These are phyloP conservation scores for Aspergillus chevalieri DNA, from an alignment of 2,329 filamentous ascomycete species.

Conservation along the genomic window DNA sequence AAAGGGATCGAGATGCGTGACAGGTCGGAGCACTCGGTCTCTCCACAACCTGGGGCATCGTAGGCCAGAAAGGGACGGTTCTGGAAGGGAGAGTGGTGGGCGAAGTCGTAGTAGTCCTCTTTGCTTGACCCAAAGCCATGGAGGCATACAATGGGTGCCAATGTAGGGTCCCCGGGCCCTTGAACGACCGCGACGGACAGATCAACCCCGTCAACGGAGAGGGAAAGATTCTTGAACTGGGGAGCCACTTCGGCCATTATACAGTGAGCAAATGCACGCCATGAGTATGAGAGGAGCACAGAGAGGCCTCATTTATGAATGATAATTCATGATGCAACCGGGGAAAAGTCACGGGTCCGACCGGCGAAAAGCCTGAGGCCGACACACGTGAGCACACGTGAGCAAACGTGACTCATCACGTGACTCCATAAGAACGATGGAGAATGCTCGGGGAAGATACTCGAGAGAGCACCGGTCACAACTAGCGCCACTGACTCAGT, in stretches of 20 bases:
- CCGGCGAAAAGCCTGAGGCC: background rate
- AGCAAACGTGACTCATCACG: background rate
- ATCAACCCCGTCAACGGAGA: slow-evolving; percentile 14
- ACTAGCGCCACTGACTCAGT: too few relatives aligned
- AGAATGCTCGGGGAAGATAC: too few relatives aligned
- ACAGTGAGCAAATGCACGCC: too few relatives aligned
- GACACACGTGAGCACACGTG: background rate
- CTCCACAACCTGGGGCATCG: slow-evolving; percentile 20
- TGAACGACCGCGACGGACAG: slow-evolving; percentile 17
- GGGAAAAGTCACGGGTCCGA: background rate
- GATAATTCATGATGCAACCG: background rate
- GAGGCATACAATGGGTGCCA: slow-evolving; percentile 16
- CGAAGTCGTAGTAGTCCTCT: slow-evolving; percentile 18
- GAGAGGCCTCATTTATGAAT: too few relatives aligned
- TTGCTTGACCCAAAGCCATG: slow-evolving; percentile 24
- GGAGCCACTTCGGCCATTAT: background rate
- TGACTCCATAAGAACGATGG: background rate
- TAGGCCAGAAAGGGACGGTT: slow-evolving; percentile 15
- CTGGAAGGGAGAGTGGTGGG: slow-evolving; percentile 9
- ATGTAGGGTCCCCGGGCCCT: slow-evolving; percentile 3
- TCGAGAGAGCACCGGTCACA: too few relatives aligned
- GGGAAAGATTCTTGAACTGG: slow-evolving; percentile 1
- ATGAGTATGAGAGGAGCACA: too few relatives aligned
- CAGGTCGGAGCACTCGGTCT: slow-evolving; percentile 13
- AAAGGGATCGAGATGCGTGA: slow-evolving; percentile 17